Percentiles rank a stretch among this genome's conserved stretches.
Evolutionary conservation across 2,329 filamentous ascomycete species (phyloP).

Genomic region (Exserohilum turcica): DNA sequence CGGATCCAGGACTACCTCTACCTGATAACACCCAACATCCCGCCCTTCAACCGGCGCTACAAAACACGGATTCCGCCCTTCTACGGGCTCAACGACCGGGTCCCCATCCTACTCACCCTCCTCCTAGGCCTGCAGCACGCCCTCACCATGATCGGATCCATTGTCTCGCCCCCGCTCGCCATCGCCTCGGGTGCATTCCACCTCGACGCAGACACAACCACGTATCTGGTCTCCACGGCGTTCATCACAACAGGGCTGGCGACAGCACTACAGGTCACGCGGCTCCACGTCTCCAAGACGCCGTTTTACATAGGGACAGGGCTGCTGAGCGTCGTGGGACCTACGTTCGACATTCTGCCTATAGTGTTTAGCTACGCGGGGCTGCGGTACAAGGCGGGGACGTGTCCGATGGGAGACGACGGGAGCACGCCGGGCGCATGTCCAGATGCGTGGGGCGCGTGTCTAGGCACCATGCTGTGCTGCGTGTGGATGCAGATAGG

Average conservation of each 20-base stretch:
- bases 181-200: constrained; percentile 38
- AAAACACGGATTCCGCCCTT: constrained; percentile 33
- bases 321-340: constrained; percentile 33
- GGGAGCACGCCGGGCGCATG: constrained; percentile 29
- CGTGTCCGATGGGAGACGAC: constrained; percentile 26
- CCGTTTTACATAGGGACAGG: constrained; percentile 39
- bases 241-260: constrained; percentile 39
- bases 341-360: constrained; percentile 38
- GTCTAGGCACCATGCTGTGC: constrained; percentile 48
- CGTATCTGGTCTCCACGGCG: constrained; percentile 35
- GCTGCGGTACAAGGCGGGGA: constrained; percentile 31
- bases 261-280: constrained; percentile 35
- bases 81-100: constrained; percentile 33
- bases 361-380: constrained; percentile 36
- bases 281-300: constrained; percentile 31
- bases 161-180: constrained; percentile 38
- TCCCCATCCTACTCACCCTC: constrained; percentile 33
- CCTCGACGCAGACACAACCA: constrained; percentile 29
- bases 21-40: constrained; percentile 29
- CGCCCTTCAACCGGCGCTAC: constrained; percentile 34
- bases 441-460: constrained; percentile 36
- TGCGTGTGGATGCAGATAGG: constrained; percentile 47
- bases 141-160: constrained; percentile 32
- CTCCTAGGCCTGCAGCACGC: constrained; percentile 40
- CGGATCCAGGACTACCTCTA: constrained; percentile 44